phyloP scores from a whole-genome alignment of 2,329 filamentous ascomycete species.

The Pleurostoma richardsiae region DNA sequence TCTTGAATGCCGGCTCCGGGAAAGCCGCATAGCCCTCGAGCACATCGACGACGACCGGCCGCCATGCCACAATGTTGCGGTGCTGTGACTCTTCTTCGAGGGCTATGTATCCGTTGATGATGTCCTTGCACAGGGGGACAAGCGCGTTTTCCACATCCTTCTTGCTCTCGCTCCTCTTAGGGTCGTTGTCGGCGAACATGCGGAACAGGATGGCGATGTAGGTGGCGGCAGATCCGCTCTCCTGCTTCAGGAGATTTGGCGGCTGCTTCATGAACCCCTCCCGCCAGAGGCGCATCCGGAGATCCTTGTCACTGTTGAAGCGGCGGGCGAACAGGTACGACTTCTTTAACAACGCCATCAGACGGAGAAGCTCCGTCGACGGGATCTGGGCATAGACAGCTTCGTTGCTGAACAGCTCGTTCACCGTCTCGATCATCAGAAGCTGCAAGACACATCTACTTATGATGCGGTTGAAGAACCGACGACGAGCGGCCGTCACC shows the following conservation, averaged over 20 bases:
- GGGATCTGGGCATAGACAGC: slow-evolving; percentile 92
- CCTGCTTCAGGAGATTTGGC: slow-evolving; percentile 95
- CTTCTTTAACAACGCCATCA: slow-evolving; percentile 94
- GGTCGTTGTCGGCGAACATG: slow-evolving; percentile 90
- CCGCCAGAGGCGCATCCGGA: slow-evolving; percentile 89
- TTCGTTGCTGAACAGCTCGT: slow-evolving; percentile 97
- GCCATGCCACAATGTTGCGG: slow-evolving; percentile 93
- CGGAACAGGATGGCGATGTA: slow-evolving; percentile 94
- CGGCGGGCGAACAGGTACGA: slow-evolving; percentile 94
- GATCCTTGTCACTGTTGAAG: slow-evolving; percentile 96
- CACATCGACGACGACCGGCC: slow-evolving; percentile 94
- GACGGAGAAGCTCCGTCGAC: slow-evolving; percentile 77
- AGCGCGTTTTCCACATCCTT: slow-evolving; percentile 85
- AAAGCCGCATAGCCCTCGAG: slow-evolving; percentile 89
- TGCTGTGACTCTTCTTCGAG: slow-evolving; percentile 97
- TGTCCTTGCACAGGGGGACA: slow-evolving; percentile 91
- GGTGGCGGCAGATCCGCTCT: slow-evolving; percentile 85
- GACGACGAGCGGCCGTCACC: slow-evolving; percentile 85
- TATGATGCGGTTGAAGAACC: slow-evolving; percentile 99
- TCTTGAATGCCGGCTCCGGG: slow-evolving; percentile 71
- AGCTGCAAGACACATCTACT: slow-evolving; percentile 96
- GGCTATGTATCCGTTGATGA: slow-evolving; percentile 76
- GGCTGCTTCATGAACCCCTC: slow-evolving; percentile 99
- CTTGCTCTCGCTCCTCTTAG: slow-evolving; percentile 74
- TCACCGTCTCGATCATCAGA: slow-evolving; percentile 98